Evolutionary conservation across 2,329 filamentous ascomycete genomes (phyloP).

Genomic region (Rutstroemia sp.): DNA sequence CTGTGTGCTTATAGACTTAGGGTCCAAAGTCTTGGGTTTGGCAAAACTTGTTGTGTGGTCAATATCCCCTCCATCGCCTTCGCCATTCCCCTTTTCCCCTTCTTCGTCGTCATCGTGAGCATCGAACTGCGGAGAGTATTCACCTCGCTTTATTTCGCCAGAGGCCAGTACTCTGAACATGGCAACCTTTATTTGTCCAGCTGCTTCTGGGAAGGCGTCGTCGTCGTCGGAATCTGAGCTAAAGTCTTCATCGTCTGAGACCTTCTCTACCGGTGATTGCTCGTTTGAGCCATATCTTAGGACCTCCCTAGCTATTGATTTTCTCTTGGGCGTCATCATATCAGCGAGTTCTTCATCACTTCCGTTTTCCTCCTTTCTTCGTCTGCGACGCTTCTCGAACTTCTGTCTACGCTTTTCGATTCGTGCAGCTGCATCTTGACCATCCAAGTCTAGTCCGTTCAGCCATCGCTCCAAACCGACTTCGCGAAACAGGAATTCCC

Average conservation of each 20-base stretch:
- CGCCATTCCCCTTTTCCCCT: conserved; percentile 40
- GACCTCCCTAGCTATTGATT: conserved; percentile 42
- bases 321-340: conserved; percentile 28
- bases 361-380: conserved; percentile 46
- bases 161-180: conserved; percentile 93
- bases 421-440: conserved; percentile 82
- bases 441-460: conserved; percentile 91
- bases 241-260: conserved; percentile 57
- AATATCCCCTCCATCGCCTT: conserved; percentile 63
- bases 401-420: conserved; percentile 83
- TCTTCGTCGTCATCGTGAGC: conserved; percentile 80
- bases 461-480: conserved; percentile 95
- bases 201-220: conserved; percentile 86
- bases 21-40: conserved; percentile 91
- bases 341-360: conserved; percentile 39
- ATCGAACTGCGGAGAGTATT: conserved; percentile 96
- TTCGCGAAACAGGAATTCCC: conserved; percentile 95
- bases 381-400: conserved; percentile 60
- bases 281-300: conserved; percentile 76
- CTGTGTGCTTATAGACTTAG: conserved; percentile 96
- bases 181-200: conserved; percentile 96
- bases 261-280: conserved; percentile 63
- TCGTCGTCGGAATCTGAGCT: conserved; percentile 64
- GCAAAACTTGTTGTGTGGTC: conserved; percentile 98
- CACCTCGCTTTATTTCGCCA: conserved; percentile 94